Evolutionary conservation across 2,329 filamentous ascomycete genomes (phyloP).

Genomic region (Sphaerostilbella broomeana): DNA sequence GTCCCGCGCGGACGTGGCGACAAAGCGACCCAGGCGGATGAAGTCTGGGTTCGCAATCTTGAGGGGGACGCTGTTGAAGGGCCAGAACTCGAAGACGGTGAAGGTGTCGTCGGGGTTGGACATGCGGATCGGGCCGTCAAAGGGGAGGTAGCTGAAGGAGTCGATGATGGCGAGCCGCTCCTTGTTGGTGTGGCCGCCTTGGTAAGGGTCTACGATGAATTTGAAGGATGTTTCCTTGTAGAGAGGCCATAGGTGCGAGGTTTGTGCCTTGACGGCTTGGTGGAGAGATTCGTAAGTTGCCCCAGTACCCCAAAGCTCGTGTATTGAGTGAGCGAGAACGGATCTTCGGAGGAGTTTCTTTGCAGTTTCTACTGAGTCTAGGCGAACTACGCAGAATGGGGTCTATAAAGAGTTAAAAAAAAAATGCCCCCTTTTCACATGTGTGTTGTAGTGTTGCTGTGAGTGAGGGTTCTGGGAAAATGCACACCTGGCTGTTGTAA

Average conservation of each 20-base stretch:
- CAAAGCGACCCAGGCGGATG: constrained; percentile 65
- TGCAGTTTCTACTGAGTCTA: constrained; percentile 61
- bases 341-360: constrained; percentile 63
- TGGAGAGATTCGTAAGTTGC: constrained; percentile 63
- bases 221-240: constrained; percentile 69
- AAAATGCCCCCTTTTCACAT: too few relatives aligned
- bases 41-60: constrained; percentile 46
- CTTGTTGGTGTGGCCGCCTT: constrained; percentile 57
- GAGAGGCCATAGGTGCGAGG: constrained; percentile 56
- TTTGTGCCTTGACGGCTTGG: constrained; percentile 50
- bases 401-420: constrained; percentile 63
- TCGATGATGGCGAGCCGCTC: constrained; percentile 73
- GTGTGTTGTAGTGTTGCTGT: too few relatives aligned
- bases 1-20: constrained; percentile 62
- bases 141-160: constrained; percentile 69
- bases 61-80: constrained; percentile 43
- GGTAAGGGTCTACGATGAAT: constrained; percentile 78
- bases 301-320: constrained; percentile 82
- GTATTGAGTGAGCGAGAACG: constrained; percentile 74
- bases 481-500: constrained; percentile 66
- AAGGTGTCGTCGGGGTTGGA: constrained; percentile 67
- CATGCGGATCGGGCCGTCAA: constrained; percentile 74
- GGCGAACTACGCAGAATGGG: constrained; percentile 72
- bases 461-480: neutral
- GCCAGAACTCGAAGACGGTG: constrained; percentile 77